phyloP scores from a whole-genome alignment of 176 grass and related monocot species.

The Ensete glaucum region DNA sequence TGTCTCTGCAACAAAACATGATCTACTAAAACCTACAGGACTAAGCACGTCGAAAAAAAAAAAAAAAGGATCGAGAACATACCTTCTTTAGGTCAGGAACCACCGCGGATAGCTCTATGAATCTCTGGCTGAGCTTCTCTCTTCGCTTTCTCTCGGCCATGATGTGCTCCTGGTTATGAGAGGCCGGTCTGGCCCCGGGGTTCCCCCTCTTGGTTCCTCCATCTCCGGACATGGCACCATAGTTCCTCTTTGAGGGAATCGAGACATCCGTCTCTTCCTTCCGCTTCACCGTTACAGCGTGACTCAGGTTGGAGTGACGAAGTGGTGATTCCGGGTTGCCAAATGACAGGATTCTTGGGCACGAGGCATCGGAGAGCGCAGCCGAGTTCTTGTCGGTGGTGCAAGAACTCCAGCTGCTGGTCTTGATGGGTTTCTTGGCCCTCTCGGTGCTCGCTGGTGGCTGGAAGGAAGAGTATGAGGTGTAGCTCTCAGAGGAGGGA shows the following conservation, averaged over 20 bases:
- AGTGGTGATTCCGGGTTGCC: constrained; percentile 23
- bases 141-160: constrained; percentile 80
- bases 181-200: background rate
- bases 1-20: too few species aligned
- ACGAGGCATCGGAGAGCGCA: constrained; percentile 25
- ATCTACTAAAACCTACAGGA: too few species aligned
- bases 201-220: constrained; percentile 15
- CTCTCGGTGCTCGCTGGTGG: constrained; percentile 16
- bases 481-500: constrained; percentile 30
- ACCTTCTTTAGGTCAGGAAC: constrained; percentile 99
- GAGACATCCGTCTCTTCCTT: constrained; percentile 48
- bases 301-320: background rate
- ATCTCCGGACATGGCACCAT: constrained; percentile 32
- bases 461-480: constrained; percentile 1
- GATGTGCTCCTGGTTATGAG: constrained; percentile 86
- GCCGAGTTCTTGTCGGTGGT: constrained; percentile 77
- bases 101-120: constrained; percentile 86
- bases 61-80: background rate
- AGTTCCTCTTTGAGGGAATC: constrained; percentile 40
- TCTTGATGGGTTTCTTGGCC: constrained; percentile 44
- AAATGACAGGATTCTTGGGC: constrained; percentile 85
- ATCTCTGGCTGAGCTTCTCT: constrained; percentile 97
- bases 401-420: constrained; percentile 86
- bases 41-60: background rate
- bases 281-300: constrained; percentile 22